Conservation (phyloP, 257 asterid genomes). For the Penstemon eatonii region DNA sequence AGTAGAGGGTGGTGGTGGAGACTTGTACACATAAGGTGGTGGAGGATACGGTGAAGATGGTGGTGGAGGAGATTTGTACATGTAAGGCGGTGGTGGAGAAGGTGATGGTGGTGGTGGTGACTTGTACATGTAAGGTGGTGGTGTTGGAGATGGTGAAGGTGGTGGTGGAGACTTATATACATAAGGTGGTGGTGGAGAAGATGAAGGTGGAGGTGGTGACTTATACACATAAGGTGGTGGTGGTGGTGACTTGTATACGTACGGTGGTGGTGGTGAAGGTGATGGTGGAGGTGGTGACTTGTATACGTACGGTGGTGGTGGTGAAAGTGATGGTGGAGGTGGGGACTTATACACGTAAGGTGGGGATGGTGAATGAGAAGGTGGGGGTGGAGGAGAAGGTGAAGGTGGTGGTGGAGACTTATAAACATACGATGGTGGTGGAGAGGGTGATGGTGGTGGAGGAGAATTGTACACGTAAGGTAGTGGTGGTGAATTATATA, state of each 20-base stretch:
- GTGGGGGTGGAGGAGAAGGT: not conserved
- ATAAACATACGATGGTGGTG: slow-evolving; percentile 33
- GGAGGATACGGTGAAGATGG: slow-evolving; percentile 31
- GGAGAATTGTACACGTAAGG: slow-evolving; percentile 29
- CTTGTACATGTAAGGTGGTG: slow-evolving; percentile 34
- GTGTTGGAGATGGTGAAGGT: slow-evolving; percentile 30
- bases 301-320: slow-evolving; percentile 10
- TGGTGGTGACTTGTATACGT: too few species aligned
- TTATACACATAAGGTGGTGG: slow-evolving; percentile 42
- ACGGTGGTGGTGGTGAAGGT: not conserved
- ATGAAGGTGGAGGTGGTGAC: slow-evolving; percentile 41
- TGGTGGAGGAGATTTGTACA: slow-evolving; percentile 45
- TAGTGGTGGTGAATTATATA: slow-evolving; percentile 1
- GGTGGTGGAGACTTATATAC: slow-evolving; percentile 44
- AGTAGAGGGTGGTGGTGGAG: slow-evolving; percentile 31
- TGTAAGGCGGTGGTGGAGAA: slow-evolving; percentile 49
- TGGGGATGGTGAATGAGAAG: too few species aligned
- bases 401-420: slow-evolving; percentile 18
- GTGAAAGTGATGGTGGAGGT: not conserved
- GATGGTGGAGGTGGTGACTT: slow-evolving; percentile 43
- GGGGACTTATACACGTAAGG: not conserved
- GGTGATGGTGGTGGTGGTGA: slow-evolving; percentile 39
- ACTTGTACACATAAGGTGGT: slow-evolving; percentile 31
- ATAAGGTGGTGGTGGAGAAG: slow-evolving; percentile 49
- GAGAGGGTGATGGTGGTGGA: slow-evolving; percentile 35